Evolutionary conservation across 495 filamentous ascomycete species (phyloP).

Genomic region (Podospora pseudopauciseta): DNA sequence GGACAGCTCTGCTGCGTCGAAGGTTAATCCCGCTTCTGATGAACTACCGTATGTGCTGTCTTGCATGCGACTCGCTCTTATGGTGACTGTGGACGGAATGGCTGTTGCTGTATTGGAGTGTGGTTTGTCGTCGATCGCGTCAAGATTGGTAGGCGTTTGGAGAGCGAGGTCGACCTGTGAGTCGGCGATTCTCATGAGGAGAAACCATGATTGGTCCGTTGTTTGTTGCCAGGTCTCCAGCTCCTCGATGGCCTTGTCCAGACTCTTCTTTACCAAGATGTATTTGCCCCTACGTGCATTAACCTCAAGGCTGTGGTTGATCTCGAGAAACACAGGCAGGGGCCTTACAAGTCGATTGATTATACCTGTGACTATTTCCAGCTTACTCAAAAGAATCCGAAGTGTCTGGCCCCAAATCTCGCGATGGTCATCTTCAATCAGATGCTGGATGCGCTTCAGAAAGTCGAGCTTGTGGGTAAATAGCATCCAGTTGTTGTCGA

Average conservation of each 20-base stretch:
- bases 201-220: constrained; percentile 40
- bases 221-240: constrained; percentile 41
- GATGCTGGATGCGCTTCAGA: constrained; percentile 29
- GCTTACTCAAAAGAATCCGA: constrained; percentile 7
- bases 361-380: constrained; percentile 6
- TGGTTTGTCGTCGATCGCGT: no score
- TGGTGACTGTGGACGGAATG: no score
- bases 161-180: constrained; percentile 26
- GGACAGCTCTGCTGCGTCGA: no score
- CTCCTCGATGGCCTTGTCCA: constrained; percentile 34
- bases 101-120: no score
- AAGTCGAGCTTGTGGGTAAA: constrained; percentile 36
- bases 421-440: constrained; percentile 36
- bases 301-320: not conserved
- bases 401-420: constrained; percentile 12
- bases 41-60: no score
- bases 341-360: not conserved
- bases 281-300: constrained; percentile 11
- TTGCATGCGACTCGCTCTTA: no score
- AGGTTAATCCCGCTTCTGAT: no score
- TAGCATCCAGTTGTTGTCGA: constrained; percentile 37
- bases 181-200: constrained; percentile 35
- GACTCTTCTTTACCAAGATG: constrained; percentile 21
- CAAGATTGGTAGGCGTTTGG: no score
- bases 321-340: not conserved